Evolutionary conservation across 2,329 filamentous ascomycete genomes (phyloP), one percentile per base, ranked within the genome.

Genomic region (Xylaria sp.): DNA sequence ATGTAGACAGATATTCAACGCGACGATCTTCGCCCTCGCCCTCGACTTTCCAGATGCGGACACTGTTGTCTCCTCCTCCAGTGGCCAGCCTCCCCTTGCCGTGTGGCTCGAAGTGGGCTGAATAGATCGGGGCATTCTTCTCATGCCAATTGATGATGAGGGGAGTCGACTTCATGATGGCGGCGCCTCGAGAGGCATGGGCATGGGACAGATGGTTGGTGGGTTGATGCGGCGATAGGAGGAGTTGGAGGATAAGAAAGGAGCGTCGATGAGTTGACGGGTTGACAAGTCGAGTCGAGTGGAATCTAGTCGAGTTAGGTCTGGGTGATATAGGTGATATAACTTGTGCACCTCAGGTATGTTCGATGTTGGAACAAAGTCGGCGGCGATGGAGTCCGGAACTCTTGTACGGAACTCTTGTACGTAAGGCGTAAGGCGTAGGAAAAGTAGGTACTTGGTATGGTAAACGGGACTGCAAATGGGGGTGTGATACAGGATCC

Each of bases 71-170:
- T 78, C 96, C 96, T 75, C 95, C 96, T 69, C 91, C 95, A 10
- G 96, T 99, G 65, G 96, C 96, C 70, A 99, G 84, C 75, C 96
- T 90, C 61, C 94, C 94, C 80, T 96, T 97, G 71, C 93, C 94
- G 77, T 93, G 87, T 54, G 93, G 93, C 79, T 99, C 95, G 79
- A 98, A 99, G 80, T 98, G 95, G 73, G 94, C 93, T 49, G 95
- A 97, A 83, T 98, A 99, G 79, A 99, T 94, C 66, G 96, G 96
- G 75, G 93, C 90, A 82, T 96, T 97, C 78, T 97, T 93, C 80
- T 97, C 93, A 82, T 99, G 96, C 96, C 96, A 99, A 85, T 96
- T 93, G 82, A 99, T 95, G 78, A 98, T 95, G 74, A 99, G 87
- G 74, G 96, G 95, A 77, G 93, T 91, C 78, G 94, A 94, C 87